Conservation (phyloP, 805 yeast genomes). For the Metschnikowia amazonensis region DNA sequence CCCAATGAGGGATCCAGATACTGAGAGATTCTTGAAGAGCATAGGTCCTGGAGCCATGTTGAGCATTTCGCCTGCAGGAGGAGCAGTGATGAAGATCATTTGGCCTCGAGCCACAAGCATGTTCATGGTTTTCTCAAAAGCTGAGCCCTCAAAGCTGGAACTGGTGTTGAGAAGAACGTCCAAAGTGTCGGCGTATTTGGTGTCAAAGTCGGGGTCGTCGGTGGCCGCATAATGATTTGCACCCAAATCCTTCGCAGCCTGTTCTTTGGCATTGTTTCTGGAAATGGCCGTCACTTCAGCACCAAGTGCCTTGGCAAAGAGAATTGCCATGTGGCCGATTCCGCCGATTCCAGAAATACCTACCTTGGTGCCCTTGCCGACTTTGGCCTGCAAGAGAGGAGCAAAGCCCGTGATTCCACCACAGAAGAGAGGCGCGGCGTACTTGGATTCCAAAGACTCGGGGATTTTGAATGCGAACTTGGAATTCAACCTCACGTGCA, state of each 20-base stretch:
- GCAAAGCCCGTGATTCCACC: constrained; percentile 18
- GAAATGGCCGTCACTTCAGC: constrained; percentile 57
- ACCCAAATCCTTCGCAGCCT: constrained; percentile 49
- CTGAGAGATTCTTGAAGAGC: constrained; percentile 9
- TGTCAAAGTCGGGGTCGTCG: constrained; percentile 19
- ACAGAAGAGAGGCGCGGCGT: constrained; percentile 15
- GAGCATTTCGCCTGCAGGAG: constrained; percentile 9
- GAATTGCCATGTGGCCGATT: constrained; percentile 59
- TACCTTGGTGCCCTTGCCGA: constrained; percentile 33
- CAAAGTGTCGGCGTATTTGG: constrained; percentile 7
- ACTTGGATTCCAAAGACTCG: constrained; percentile 5
- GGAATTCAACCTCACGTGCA: constrained; percentile 10
- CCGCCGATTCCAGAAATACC: constrained; percentile 66
- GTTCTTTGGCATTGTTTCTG: constrained; percentile 45
- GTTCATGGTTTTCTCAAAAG: constrained; percentile 8
- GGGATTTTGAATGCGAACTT: constrained; percentile 13
- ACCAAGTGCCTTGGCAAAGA: constrained; percentile 57
- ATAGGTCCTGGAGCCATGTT: constrained; percentile 4
- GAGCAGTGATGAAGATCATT: constrained; percentile 12
- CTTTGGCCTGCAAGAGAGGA: constrained; percentile 13
- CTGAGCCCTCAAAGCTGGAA: constrained; percentile 13
- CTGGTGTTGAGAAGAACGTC: constrained; percentile 13
- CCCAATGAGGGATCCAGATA: constrained; percentile 10
- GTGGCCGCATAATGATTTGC: constrained; percentile 37
- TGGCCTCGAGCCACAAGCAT: constrained; percentile 11